phyloP scores from a whole-genome alignment of 805 yeast genomes.

The Cyberlindnera euphorbiae region DNA sequence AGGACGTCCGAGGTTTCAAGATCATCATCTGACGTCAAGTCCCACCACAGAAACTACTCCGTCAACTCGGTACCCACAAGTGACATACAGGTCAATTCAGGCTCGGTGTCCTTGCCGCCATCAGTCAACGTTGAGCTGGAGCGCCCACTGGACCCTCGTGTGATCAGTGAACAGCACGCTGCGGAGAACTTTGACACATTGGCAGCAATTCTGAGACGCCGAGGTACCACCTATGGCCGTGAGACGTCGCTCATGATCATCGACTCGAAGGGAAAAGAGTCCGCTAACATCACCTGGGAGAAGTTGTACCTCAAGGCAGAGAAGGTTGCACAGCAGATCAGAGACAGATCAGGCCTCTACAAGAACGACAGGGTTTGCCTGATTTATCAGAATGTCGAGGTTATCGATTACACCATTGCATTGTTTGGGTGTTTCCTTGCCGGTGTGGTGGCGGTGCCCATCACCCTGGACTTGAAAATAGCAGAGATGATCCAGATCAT shows the following conservation, averaged over 20 bases:
- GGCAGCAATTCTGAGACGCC: slow-evolving; percentile 64
- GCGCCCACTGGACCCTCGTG: slow-evolving; percentile 58
- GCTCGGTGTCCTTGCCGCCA: slow-evolving; percentile 30
- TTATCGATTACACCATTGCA: slow-evolving; percentile 81
- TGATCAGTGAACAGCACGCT: slow-evolving; percentile 31
- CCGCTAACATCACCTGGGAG: slow-evolving; percentile 79
- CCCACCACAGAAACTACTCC: slow-evolving; percentile 24
- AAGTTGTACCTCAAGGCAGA: slow-evolving; percentile 78
- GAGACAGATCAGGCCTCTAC: slow-evolving; percentile 65
- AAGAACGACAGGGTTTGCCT: slow-evolving; percentile 81
- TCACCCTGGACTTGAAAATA: slow-evolving; percentile 66
- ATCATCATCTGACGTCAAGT: slow-evolving; percentile 9
- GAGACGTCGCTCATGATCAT: slow-evolving; percentile 70
- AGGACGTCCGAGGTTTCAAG: slow-evolving; percentile 2
- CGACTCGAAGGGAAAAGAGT: slow-evolving; percentile 79
- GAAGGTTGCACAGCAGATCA: slow-evolving; percentile 79
- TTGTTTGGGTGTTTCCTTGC: slow-evolving; percentile 89
- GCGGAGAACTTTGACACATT: slow-evolving; percentile 53
- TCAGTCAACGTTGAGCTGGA: slow-evolving; percentile 22
- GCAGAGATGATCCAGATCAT: slow-evolving; percentile 70
- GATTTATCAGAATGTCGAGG: slow-evolving; percentile 78
- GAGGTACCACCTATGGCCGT: slow-evolving; percentile 61
- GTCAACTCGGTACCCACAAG: slow-evolving; percentile 18
- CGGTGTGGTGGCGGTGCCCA: slow-evolving; percentile 92
- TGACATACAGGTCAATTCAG: slow-evolving; percentile 19